Conservation (phyloP, 257 asterid species). For the Solanum rostratum region DNA sequence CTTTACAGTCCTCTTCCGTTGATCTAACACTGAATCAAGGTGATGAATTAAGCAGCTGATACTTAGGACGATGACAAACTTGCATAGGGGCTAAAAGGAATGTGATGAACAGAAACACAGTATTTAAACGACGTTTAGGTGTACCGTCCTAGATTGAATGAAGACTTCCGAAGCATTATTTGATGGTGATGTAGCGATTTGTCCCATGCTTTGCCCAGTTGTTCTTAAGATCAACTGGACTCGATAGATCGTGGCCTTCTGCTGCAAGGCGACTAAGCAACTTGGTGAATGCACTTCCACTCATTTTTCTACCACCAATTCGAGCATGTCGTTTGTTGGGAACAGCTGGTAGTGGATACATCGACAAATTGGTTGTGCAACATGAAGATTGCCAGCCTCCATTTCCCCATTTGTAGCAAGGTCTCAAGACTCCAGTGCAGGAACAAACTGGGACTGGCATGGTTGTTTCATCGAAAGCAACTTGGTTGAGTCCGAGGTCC, state of each 20-base stretch:
- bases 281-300: constrained; percentile 91
- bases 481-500: constrained; percentile 83
- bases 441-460: constrained; percentile 96
- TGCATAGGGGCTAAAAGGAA: background rate
- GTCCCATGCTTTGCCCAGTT: constrained; percentile 99
- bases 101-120: background rate
- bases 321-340: constrained; percentile 94
- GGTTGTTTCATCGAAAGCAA: constrained; percentile 74
- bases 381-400: constrained; percentile 99
- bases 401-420: constrained; percentile 98
- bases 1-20: constrained; percentile 9
- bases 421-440: constrained; percentile 75
- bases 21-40: background rate
- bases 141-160: background rate
- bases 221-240: constrained; percentile 77
- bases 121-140: background rate
- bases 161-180: constrained; percentile 18
- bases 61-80: background rate
- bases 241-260: constrained; percentile 74
- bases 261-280: constrained; percentile 85
- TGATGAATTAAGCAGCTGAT: background rate
- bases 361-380: constrained; percentile 74
- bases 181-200: constrained; percentile 93
- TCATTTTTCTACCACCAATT: constrained; percentile 95
- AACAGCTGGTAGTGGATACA: constrained; percentile 87